Evolutionary conservation across 805 yeast species (phyloP), one percentile per base, ranked within the genome.

Genomic region (Trichomonascus vanleenenianus): DNA sequence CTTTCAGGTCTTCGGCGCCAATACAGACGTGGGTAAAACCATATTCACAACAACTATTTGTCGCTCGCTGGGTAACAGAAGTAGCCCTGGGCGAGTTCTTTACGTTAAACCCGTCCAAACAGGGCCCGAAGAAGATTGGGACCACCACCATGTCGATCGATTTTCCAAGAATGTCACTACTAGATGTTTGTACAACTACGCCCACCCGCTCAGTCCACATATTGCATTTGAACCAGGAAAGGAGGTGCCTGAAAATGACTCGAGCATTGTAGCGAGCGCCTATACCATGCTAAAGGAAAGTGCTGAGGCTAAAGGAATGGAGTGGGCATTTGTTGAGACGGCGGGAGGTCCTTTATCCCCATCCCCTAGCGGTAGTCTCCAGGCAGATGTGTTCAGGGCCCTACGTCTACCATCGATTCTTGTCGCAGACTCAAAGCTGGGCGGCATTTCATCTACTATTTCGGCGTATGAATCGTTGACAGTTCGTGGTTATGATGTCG

Each of bases 11-110:
- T 51, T 44, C 46, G 59, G 59, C 7, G 59, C 59, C 9, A 56
- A 56, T 46, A 56, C 59, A 2, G 55, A 55, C 34, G 57, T 56
- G 3, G 59, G 59, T 16, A 56, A 56, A 37, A 55, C 59, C 2
- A 41, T 56, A 22, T 34, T 55, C 11, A 41, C 59, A 2, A 49
- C 59, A 1, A 45, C 49, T 3, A 22, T 56, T 9, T 43, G 47
- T 7, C 40, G 48, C 25, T 42, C 34, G 6, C 14, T 47, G 18
- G 27, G 27, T 22, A 22, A 30, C 36, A 15, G 12, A 37, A 27
- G 30, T n/a, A 22, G 7, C 27, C 8, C 27, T 22, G 32, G 15
- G 41, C 31, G 32, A 46, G 46, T 48, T 15, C 42, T 34, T 14
- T 56, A 55, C 30, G 27, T 56, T n/a, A 56, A 56, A 30, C 58